phyloP scores from a whole-genome alignment of 2,329 filamentous ascomycete species.

The Microcyclosporella mali region DNA sequence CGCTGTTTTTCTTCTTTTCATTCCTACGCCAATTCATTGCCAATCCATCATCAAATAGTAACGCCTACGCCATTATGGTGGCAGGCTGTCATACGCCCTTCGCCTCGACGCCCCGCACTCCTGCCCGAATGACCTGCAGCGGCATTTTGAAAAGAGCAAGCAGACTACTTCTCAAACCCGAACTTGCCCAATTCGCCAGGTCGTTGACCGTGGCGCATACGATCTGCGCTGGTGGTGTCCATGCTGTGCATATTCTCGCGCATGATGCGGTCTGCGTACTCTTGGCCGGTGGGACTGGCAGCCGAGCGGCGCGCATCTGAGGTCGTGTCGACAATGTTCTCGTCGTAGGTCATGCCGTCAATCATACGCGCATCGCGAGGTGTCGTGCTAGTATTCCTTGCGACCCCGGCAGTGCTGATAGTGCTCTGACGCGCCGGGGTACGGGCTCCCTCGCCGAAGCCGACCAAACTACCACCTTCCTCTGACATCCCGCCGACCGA shows the following conservation, averaged over 20 bases:
- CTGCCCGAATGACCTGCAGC: not conserved
- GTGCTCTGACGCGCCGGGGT: constrained; percentile 56
- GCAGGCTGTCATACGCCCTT: no score
- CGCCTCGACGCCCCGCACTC: no score
- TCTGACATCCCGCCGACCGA: constrained; percentile 77
- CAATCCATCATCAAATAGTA: no score
- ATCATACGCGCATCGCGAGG: constrained; percentile 38
- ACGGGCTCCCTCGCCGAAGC: constrained; percentile 80
- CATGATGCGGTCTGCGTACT: constrained; percentile 60
- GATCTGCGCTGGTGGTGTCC: constrained; percentile 37
- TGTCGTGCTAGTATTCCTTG: constrained; percentile 29
- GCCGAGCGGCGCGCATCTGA: constrained; percentile 15
- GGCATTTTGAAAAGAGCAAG: not conserved
- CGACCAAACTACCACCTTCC: constrained; percentile 78
- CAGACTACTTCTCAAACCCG: constrained; percentile 48
- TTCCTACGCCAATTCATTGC: no score
- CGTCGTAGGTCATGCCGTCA: constrained; percentile 43
- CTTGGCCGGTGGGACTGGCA: constrained; percentile 4
- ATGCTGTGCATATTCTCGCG: constrained; percentile 49
- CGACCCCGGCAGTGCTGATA: constrained; percentile 63
- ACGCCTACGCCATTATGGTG: no score
- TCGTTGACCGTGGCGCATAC: constrained; percentile 38
- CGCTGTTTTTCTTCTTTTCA: no score
- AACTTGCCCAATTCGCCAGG: constrained; percentile 49
- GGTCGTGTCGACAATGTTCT: constrained; percentile 36